Conservation (phyloP, 1,284 basidiomycete genomes). For the Sporisorium scitamineum region DNA sequence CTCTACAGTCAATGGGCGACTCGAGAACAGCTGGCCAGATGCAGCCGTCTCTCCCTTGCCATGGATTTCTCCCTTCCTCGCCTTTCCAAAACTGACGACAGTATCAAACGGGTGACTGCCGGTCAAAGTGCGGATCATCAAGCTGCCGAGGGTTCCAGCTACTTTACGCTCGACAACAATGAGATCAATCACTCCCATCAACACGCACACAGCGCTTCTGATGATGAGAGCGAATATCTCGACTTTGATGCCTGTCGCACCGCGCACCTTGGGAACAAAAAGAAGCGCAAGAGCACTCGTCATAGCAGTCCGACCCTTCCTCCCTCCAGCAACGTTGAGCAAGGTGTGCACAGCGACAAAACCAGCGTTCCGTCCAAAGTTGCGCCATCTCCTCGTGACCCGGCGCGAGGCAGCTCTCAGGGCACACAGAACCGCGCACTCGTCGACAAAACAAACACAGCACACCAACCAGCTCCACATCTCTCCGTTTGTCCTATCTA, state of each 20-base stretch:
- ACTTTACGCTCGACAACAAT: constrained; percentile 10
- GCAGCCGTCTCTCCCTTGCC: constrained; percentile 17
- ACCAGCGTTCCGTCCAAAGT: neutral
- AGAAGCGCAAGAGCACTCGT: constrained; percentile 57
- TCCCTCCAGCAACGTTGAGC: neutral
- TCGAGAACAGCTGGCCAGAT: constrained; percentile 13
- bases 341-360: neutral
- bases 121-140: neutral
- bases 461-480: neutral
- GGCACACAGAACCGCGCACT: constrained; percentile 12
- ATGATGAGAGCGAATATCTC: constrained; percentile 28
- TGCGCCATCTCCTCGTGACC: neutral
- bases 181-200: constrained; percentile 22
- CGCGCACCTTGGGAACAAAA: constrained; percentile 54
- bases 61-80: constrained; percentile 1
- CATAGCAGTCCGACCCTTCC: constrained; percentile 14
- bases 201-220: constrained; percentile 18
- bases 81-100: neutral
- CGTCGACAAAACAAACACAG: constrained; percentile 20
- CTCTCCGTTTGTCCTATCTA: neutral
- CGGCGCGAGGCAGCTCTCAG: neutral
- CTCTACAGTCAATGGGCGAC: constrained; percentile 34
- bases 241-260: constrained; percentile 43
- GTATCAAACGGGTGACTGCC: neutral
- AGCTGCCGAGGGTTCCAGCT: neutral